Percentiles rank a stretch among this genome's conserved stretches.
Conservation (phyloP, 2,329 filamentous ascomycete species). For the Aspergillus sp. region DNA sequence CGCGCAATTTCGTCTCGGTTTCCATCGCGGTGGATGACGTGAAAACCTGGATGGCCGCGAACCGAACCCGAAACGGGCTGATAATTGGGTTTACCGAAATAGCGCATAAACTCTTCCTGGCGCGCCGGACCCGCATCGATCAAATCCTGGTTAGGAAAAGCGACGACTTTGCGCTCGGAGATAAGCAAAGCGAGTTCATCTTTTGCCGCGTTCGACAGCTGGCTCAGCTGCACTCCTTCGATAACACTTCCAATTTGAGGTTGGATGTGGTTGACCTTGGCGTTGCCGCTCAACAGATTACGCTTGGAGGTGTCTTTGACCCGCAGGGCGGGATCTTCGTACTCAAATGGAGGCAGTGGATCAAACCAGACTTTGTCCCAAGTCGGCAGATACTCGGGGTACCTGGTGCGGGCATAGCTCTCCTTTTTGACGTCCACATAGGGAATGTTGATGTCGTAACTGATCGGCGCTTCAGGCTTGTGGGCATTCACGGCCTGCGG, state of each 20-base stretch:
- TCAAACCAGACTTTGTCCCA: conserved; percentile 47
- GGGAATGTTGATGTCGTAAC: conserved; percentile 46
- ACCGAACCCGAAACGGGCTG: conserved; percentile 41
- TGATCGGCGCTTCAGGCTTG: conserved; percentile 30
- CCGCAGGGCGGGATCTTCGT: conserved; percentile 43
- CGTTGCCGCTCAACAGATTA: conserved; percentile 27
- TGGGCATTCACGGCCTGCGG: conserved; percentile 18
- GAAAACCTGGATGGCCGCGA: conserved; percentile 39
- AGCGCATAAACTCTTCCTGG: conserved; percentile 41
- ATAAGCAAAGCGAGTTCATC: conserved; percentile 60
- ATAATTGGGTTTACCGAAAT: conserved; percentile 44
- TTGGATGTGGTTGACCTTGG: conserved; percentile 35
- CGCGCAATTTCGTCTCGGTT: conserved; percentile 39
- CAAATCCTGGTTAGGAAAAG: conserved; percentile 50
- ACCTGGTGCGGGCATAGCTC: conserved; percentile 33
- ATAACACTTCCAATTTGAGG: conserved; percentile 39
- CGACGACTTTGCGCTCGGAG: conserved; percentile 57
- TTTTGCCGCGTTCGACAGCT: conserved; percentile 43
- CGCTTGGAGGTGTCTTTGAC: conserved; percentile 36
- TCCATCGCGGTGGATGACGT: conserved; percentile 43
- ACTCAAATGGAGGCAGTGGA: conserved; percentile 41
- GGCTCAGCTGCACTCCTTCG: conserved; percentile 44
- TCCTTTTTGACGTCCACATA: conserved; percentile 41
- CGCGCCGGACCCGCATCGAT: conserved; percentile 39
- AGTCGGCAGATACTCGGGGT: conserved; percentile 43